phyloP scores from a whole-genome alignment of 441 rosid species.

The Euphorbia corollata region DNA sequence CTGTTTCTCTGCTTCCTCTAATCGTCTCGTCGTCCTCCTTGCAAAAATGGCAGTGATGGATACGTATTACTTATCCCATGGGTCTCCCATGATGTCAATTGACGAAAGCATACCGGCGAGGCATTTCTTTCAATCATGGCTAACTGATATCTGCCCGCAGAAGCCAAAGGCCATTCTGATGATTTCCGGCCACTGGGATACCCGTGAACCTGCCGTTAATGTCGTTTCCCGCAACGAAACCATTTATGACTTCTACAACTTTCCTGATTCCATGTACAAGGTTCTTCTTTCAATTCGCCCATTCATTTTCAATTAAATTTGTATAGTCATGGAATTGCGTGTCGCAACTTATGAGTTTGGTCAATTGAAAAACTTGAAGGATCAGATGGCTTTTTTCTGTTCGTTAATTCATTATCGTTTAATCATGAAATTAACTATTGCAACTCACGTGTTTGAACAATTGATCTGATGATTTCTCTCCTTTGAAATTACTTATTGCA shows the following conservation, averaged over 20 bases:
- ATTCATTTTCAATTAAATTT: neutral
- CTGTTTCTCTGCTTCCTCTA: neutral
- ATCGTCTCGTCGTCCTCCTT: neutral
- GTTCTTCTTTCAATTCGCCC: slow-evolving; percentile 20
- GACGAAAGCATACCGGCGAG: slow-evolving; percentile 59
- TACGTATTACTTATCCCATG: slow-evolving; percentile 70
- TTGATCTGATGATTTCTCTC: neutral
- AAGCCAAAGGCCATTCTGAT: slow-evolving; percentile 63
- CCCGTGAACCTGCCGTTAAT: slow-evolving; percentile 58
- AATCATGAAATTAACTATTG: neutral
- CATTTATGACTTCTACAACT: slow-evolving; percentile 66
- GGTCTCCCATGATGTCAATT: slow-evolving; percentile 68
- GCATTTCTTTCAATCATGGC: slow-evolving; percentile 63
- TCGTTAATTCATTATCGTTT: neutral
- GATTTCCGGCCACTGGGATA: slow-evolving; percentile 90
- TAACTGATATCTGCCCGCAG: slow-evolving; percentile 23
- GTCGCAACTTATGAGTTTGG: neutral
- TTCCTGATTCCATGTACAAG: slow-evolving; percentile 72
- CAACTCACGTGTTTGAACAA: neutral
- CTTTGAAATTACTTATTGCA: neutral
- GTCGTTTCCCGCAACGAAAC: slow-evolving; percentile 47
- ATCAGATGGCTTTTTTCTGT: slow-evolving; percentile 38
- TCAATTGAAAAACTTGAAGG: slow-evolving; percentile 13
- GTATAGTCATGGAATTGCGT: neutral
- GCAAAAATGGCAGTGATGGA: slow-evolving; percentile 26